Percentiles rank a stretch among this genome's conserved stretches.
Evolutionary conservation across 2,329 filamentous ascomycete species (phyloP).

Genomic region (Rutstroemia sydowiana): DNA sequence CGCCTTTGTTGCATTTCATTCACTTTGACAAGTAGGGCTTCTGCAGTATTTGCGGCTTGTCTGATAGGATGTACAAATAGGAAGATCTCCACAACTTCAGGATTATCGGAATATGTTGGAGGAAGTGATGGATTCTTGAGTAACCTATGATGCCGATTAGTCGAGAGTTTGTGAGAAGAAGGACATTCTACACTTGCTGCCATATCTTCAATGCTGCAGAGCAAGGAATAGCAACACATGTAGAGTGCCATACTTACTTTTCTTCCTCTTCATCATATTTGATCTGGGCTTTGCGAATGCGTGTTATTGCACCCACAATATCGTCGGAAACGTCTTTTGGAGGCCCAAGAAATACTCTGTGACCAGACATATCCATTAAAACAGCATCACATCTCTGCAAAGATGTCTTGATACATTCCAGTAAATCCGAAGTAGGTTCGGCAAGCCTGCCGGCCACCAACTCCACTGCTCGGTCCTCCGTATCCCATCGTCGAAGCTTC

Average conservation of each 20-base stretch:
- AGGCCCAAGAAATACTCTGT: conserved; percentile 41
- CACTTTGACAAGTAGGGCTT: conserved; percentile 40
- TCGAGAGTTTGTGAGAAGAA: background rate
- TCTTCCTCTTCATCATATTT: conserved; percentile 42
- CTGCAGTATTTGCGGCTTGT: conserved; percentile 42
- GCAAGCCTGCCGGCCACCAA: conserved; percentile 34
- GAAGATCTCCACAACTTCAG: conserved; percentile 45
- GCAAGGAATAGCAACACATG: background rate
- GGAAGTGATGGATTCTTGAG: conserved; percentile 39
- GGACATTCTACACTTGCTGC: too few species aligned
- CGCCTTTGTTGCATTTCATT: conserved; percentile 39
- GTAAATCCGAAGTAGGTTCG: conserved; percentile 39
- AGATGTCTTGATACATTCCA: conserved; percentile 39
- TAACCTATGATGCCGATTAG: conserved; percentile 26
- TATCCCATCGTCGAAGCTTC: conserved; percentile 21
- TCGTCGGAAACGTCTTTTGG: conserved; percentile 36
- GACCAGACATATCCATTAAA: conserved; percentile 46
- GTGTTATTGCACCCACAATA: conserved; percentile 33
- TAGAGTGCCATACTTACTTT: background rate
- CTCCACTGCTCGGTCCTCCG: conserved; percentile 26
- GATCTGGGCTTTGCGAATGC: conserved; percentile 37
- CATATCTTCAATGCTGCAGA: background rate
- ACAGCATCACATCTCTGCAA: conserved; percentile 43
- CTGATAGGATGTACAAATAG: conserved; percentile 48
- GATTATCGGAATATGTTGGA: conserved; percentile 39